These are phyloP conservation scores for Nemania bipapillata DNA, from an alignment of 2,329 filamentous ascomycete genomes.

Conservation along the genomic window DNA sequence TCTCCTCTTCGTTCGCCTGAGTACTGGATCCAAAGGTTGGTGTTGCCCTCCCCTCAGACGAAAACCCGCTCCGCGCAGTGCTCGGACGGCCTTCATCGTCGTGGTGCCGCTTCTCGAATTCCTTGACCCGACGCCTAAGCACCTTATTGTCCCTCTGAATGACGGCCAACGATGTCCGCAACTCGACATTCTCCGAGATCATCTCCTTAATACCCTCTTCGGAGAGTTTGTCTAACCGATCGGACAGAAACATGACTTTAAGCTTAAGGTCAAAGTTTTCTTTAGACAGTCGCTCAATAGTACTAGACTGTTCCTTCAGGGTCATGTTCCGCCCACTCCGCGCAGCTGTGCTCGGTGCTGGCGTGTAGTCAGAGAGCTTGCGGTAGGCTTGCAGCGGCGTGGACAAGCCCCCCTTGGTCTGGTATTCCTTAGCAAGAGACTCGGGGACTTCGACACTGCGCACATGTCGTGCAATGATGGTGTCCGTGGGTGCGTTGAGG, in stretches of 20 bases:
- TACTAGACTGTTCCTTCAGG: conserved; percentile 95
- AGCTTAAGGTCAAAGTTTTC: conserved; percentile 98
- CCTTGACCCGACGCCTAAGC: conserved; percentile 81
- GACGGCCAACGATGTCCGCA: conserved; percentile 89
- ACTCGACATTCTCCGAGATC: conserved; percentile 95
- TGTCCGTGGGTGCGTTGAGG: conserved; percentile 79
- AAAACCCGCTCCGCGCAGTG: conserved; percentile 66
- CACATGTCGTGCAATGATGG: conserved; percentile 86
- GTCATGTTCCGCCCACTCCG: conserved; percentile 79
- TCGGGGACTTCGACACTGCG: conserved; percentile 91
- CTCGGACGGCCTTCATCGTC: conserved; percentile 72
- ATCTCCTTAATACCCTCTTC: conserved; percentile 98
- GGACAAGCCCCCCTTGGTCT: conserved; percentile 74
- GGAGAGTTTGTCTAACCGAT: conserved; percentile 89
- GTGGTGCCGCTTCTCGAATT: conserved; percentile 80
- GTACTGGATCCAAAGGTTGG: conserved; percentile 68
- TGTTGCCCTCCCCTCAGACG: conserved; percentile 68
- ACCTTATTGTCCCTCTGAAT: conserved; percentile 91
- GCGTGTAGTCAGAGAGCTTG: conserved; percentile 65
- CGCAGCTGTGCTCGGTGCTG: conserved; percentile 61
- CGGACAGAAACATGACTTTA: conserved; percentile 96
- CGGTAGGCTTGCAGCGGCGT: conserved; percentile 60
- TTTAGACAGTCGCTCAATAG: conserved; percentile 94
- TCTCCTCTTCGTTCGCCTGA: conserved; percentile 82
- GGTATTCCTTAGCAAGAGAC: conserved; percentile 86